Base-by-base conservation (phyloP, 768 basidiomycete species). In the Gymnopilus junonius region DNA sequence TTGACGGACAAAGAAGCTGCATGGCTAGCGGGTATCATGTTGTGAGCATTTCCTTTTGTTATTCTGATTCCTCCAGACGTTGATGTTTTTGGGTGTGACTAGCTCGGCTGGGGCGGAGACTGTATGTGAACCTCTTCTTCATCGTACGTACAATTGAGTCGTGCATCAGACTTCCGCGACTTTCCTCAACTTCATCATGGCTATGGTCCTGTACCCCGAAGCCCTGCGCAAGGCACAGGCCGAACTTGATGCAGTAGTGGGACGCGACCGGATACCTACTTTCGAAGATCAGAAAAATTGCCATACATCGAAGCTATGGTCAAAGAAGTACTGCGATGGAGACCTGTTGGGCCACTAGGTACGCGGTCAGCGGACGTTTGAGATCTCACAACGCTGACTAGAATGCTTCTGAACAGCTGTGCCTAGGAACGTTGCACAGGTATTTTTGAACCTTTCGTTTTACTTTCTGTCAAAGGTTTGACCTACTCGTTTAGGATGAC, bases 401-500 rank as follows among this genome's bases (percentile, higher is more conserved):
- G n/a, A n/a, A n/a, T n/a, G n/a, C n/a, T 34, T 4, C 21, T 14
- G 10, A 29, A 20, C 15, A 58, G 57, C 11, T 8, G 43, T 58
- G 4, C 57, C 57, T 20, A 40, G 40, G 12, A 1, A 3, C 17
- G 15, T 15, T 10, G 21, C 39, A 5, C 8, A 43, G 57, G 57
- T 58, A 58, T 31, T 29, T 8, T 7, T 1, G 8, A 21, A 15
- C 39, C 37, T 7, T 46, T 2, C 12, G 10, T 21, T 48, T 23
- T 6, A 15, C 14, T 4, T 27, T 11, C 23, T n/a, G 23, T n/a
- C n/a, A 8, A n/a, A n/a, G n/a, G n/a, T n/a, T 25, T 48, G 4
- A 48, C 10, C 4, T 3, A 1, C 3, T 12, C 15, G 1, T 29
- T 11, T 2, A 74, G 62, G 79, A 84, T 40, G 83, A 84, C 60